Conservation (phyloP, 176 grass and related monocot genomes). For the Chloris gayana region DNA sequence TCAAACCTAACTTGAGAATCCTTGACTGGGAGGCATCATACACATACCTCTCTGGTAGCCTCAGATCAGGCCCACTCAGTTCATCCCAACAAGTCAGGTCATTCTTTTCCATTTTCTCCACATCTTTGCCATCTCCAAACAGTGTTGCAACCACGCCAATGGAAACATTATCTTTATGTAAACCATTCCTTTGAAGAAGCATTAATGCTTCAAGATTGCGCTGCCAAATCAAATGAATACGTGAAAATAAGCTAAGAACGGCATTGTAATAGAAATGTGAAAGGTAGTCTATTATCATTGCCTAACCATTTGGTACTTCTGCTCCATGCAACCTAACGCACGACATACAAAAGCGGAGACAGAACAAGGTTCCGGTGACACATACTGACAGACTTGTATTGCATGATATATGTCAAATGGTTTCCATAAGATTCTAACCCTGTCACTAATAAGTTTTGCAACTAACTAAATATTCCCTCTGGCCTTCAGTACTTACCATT, state of each 20-base stretch:
- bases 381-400: conserved; percentile 5
- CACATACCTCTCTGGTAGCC: conserved; percentile 52
- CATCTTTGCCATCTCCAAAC: conserved; percentile 76
- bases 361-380: conserved; percentile 8
- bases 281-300: background rate
- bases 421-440: conserved; percentile 4
- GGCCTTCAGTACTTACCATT: background rate
- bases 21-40: conserved; percentile 80
- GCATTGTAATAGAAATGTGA: background rate
- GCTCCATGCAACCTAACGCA: conserved; percentile 8
- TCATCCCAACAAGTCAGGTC: conserved; percentile 60
- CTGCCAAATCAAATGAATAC: conserved; percentile 58
- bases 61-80: conserved; percentile 37
- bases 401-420: background rate
- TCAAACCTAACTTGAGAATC: conserved; percentile 82
- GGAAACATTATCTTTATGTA: conserved; percentile 78
- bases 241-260: conserved; percentile 28
- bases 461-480: background rate
- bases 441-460: conserved; percentile 17
- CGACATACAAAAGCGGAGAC: background rate
- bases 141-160: conserved; percentile 81
- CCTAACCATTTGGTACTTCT: conserved; percentile 3
- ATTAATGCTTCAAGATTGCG: conserved; percentile 94
- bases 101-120: conserved; percentile 63
- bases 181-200: conserved; percentile 86